phyloP scores from a whole-genome alignment of 768 basidiomycete species.

The Suillus ampliporus region DNA sequence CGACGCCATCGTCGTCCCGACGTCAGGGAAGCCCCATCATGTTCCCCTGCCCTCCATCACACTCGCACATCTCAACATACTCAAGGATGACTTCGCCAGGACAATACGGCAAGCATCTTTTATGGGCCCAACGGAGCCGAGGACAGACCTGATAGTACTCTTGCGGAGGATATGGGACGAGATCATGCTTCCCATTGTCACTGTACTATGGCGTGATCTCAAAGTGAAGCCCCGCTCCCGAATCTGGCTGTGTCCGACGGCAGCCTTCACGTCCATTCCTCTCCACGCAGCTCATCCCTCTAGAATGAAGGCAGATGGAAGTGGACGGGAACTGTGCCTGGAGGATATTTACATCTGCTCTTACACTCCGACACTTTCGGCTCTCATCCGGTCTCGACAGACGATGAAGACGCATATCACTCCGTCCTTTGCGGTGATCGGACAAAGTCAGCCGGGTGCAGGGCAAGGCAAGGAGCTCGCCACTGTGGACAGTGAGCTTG shows the following conservation, averaged over 20 bases:
- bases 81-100: no score
- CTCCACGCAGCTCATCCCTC: conserved; percentile 47
- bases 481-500: neutral
- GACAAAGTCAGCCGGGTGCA: conserved; percentile 2
- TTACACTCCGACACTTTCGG: conserved; percentile 32
- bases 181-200: conserved; percentile 31
- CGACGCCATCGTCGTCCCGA: conserved; percentile 29
- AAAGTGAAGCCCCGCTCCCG: conserved; percentile 19
- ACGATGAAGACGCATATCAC: neutral
- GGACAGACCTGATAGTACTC: neutral
- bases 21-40: conserved; percentile 16
- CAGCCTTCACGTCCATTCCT: conserved; percentile 42
- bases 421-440: conserved; percentile 8
- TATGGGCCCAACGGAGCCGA: no score
- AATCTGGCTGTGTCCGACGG: conserved; percentile 37
- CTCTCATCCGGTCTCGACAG: conserved; percentile 23
- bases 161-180: conserved; percentile 32
- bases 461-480: neutral
- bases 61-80: neutral
- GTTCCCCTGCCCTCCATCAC: conserved; percentile 25
- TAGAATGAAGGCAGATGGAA: neutral
- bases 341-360: conserved; percentile 29
- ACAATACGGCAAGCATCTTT: no score
- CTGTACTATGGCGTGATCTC: conserved; percentile 18
- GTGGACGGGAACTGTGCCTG: neutral